phyloP scores from a whole-genome alignment of 2,329 filamentous ascomycete species.

The Pseudogymnoascus sp. region DNA sequence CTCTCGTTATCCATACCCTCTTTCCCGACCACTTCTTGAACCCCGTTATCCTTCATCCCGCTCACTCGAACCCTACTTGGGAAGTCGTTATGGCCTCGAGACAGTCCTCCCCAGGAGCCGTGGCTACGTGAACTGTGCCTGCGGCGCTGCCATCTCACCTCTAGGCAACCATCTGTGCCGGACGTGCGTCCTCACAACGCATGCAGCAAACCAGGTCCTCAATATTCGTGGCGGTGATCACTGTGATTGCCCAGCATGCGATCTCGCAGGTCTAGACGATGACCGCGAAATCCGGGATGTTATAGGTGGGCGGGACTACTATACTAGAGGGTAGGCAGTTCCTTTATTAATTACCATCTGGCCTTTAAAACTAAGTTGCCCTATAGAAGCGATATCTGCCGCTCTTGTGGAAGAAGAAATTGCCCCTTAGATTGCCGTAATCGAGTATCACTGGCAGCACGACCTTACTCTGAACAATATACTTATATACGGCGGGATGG shows the following conservation, averaged over 20 bases:
- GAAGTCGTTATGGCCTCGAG: background rate
- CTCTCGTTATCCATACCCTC: slow-evolving; percentile 5
- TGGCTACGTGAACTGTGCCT: slow-evolving; percentile 1
- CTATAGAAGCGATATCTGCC: slow-evolving; percentile 7
- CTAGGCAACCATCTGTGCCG: slow-evolving; percentile 7
- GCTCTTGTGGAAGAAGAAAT: slow-evolving; percentile 1
- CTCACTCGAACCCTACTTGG: background rate
- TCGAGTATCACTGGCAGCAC: background rate
- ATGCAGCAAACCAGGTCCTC: slow-evolving; percentile 9
- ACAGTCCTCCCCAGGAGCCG: background rate
- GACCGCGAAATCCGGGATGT: background rate
- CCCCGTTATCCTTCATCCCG: slow-evolving; percentile 1
- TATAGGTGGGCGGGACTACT: background rate
- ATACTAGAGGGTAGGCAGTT: background rate
- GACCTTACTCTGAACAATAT: slow-evolving; percentile 1
- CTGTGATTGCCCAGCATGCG: slow-evolving; percentile 8
- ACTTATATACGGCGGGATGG: slow-evolving; percentile 4
- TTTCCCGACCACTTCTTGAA: background rate
- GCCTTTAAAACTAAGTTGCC: background rate
- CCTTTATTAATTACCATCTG: background rate
- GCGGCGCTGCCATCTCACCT: background rate
- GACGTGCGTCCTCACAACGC: slow-evolving; percentile 7
- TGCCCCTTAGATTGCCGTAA: slow-evolving; percentile 7
- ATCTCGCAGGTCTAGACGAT: background rate
- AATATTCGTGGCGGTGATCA: slow-evolving; percentile 8